Base-by-base conservation (phyloP, 1,284 basidiomycete genomes). In the Ceratobasidium sp. region DNA sequence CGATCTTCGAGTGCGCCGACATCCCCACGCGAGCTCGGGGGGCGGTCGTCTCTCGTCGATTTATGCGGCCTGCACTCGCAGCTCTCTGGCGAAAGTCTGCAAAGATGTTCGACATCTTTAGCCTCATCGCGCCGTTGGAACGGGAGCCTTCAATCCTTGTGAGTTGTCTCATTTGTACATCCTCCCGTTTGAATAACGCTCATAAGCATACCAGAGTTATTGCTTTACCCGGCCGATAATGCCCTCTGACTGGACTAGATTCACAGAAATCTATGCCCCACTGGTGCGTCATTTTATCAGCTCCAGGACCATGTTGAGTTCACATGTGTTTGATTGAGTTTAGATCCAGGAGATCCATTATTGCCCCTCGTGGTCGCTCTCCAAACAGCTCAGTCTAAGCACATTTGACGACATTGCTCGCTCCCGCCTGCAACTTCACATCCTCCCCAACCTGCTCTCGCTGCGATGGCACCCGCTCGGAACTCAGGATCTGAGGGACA, bases 261-360 rank as follows among this genome's bases (percentile, higher is more conserved):
- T 69, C 28, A 57, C 65, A 9, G 52, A 69, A 1, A 69, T 69
- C 26, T 69, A 69, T 41, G 65, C 65, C 28, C 65, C 65, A 39
- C 34, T 69, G 65, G 65, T 69, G 26, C 41, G 65, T 67, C 26
- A 39, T 16, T 57, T 58, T 41, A 16, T 23, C 36, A 32, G 28
- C 21, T 41, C 1, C 9, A 16, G 16, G 18, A 30, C 53, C 52
- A 26, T 34, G 32, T 43, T 34, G 39, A 32, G 21, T 23, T 57
- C 36, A 28, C 14, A 32, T 57, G 8, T 6, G 23, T 12, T 69
- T 34, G 62, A 41, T 39, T 32, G 36, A 23, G 34, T 58, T 12
- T 58, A 69, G 65, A 69, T 69, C 36, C 65, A 69, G 32, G 65
- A 69, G 23, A 57, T 69, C 26, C 65, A 69, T 23, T 69, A 69